These are phyloP conservation scores for Cairneyella variabilis DNA, from an alignment of 495 filamentous ascomycete genomes.

Conservation along the genomic window DNA sequence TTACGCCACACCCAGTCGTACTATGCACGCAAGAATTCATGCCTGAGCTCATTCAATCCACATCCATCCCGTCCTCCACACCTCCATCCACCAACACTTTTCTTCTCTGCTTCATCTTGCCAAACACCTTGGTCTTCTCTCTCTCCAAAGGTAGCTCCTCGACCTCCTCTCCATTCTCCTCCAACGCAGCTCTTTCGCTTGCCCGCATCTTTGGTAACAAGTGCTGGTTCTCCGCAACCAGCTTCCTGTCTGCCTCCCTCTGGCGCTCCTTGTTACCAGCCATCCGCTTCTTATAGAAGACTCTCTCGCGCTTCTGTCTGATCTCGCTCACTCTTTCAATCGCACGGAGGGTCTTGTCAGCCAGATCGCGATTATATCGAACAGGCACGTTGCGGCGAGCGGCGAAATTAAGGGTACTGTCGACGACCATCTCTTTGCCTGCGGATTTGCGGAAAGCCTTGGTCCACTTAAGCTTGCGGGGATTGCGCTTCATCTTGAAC, in stretches of 20 bases:
- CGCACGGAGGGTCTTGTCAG: conserved; percentile 79
- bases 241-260: conserved; percentile 71
- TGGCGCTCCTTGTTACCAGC: conserved; percentile 80
- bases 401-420: conserved; percentile 88
- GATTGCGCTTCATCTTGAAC: conserved; percentile 96
- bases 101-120: conserved; percentile 56
- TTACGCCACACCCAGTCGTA: conserved; percentile 18
- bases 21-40: not conserved
- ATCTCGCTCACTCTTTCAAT: conserved; percentile 93
- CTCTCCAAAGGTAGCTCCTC: conserved; percentile 48
- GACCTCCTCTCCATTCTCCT: conserved; percentile 43
- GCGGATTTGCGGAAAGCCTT: conserved; percentile 74
- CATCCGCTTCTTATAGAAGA: conserved; percentile 91
- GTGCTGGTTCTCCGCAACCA: conserved; percentile 90
- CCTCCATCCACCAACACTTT: conserved; percentile 62
- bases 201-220: conserved; percentile 64
- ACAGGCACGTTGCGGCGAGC: conserved; percentile 90
- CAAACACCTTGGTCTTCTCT: conserved; percentile 47
- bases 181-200: conserved; percentile 46
- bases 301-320: conserved; percentile 72
- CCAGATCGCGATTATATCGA: conserved; percentile 89
- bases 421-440: conserved; percentile 91
- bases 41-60: conserved; percentile 48
- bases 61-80: conserved; percentile 60
- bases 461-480: conserved; percentile 80